phyloP scores from a whole-genome alignment of 192 early-diverging fungal genomes.

The Coemansia asiatica region DNA sequence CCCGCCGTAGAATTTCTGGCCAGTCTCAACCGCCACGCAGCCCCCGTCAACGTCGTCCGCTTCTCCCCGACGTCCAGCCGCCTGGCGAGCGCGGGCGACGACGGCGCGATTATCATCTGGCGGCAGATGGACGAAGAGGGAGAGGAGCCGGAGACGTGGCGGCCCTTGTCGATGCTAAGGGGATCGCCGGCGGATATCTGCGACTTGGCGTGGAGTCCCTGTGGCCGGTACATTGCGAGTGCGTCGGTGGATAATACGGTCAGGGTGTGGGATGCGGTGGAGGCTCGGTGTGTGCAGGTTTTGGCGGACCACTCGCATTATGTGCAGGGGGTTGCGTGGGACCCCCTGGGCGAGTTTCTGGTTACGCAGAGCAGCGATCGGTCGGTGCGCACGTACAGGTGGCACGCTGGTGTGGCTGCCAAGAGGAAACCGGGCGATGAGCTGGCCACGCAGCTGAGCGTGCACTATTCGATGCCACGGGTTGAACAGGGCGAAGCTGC shows the following conservation, averaged over 20 bases:
- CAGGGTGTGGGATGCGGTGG: conserved; percentile 77
- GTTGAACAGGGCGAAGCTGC: not conserved
- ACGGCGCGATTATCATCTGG: conserved; percentile 89
- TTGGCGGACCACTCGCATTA: conserved; percentile 84
- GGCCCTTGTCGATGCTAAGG: conserved; percentile 65
- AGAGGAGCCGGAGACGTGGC: conserved; percentile 73
- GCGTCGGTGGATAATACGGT: conserved; percentile 87
- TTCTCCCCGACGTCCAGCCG: conserved; percentile 74
- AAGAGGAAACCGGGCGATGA: conserved; percentile 14
- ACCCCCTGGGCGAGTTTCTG: conserved; percentile 82
- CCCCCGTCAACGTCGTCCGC: conserved; percentile 89
- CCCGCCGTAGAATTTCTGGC: conserved; percentile 76
- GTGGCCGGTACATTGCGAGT: conserved; percentile 76
- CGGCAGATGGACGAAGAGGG: conserved; percentile 56
- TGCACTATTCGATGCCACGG: conserved; percentile 34
- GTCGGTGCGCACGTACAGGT: conserved; percentile 57
- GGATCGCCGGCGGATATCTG: conserved; percentile 82
- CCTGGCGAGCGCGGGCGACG: conserved; percentile 90
- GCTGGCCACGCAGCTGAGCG: conserved; percentile 36
- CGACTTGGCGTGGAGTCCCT: conserved; percentile 92
- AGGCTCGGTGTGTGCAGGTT: conserved; percentile 73
- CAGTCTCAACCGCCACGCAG: conserved; percentile 79
- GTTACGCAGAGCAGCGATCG: conserved; percentile 93
- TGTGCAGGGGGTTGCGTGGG: conserved; percentile 98
- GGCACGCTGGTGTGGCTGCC: conserved; percentile 18